phyloP scores from a whole-genome alignment of 2,329 filamentous ascomycete species.

The Scolecobasidium constrictum region DNA sequence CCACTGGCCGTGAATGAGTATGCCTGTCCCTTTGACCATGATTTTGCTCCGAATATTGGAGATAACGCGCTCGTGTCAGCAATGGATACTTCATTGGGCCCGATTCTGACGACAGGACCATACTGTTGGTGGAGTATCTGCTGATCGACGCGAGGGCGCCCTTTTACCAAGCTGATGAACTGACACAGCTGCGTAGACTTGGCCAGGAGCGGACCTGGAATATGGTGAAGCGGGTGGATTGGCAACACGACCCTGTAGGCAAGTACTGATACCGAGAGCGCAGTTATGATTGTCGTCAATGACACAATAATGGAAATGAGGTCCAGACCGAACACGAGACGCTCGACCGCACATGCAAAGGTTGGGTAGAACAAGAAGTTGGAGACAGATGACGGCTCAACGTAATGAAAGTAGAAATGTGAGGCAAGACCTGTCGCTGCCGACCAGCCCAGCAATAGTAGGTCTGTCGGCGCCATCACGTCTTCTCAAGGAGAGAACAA shows the following conservation, averaged over 20 bases:
- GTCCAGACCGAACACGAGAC: neutral
- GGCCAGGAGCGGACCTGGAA: neutral
- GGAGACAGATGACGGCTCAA: neutral
- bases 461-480: too few species aligned
- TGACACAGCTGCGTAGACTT: neutral
- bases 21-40: conserved; percentile 1
- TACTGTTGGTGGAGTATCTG: conserved; percentile 5
- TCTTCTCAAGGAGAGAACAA: too few species aligned
- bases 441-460: too few species aligned
- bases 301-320: neutral
- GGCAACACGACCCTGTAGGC: neutral
- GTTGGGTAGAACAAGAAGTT: neutral
- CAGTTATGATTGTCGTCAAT: neutral
- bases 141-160: neutral
- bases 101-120: conserved; percentile 5
- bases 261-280: neutral
- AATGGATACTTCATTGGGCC: conserved; percentile 7
- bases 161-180: neutral
- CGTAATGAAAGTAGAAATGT: neutral
- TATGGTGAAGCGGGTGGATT: neutral
- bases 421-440: neutral
- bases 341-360: neutral
- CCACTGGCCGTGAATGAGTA: conserved; percentile 6
- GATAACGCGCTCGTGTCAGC: neutral
- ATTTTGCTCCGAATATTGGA: conserved; percentile 1